Evolutionary conservation across 768 basidiomycete genomes (phyloP), one percentile per base, ranked within the genome.

Genomic region (Leccinellum luteum): DNA sequence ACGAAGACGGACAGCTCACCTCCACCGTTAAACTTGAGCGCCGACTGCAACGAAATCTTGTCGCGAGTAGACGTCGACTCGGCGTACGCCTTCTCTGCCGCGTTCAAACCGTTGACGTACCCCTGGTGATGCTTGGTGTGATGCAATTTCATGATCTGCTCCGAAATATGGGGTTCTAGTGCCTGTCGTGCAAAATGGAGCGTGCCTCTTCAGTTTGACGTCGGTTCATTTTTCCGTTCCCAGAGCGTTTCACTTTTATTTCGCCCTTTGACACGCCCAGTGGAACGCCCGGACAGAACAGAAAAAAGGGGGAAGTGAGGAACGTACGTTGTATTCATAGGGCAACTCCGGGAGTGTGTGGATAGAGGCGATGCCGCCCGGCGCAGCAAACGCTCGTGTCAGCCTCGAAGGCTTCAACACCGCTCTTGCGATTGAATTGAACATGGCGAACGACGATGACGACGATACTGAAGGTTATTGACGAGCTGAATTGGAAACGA

Each of bases 1-100:
- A 28, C 28, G 4, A 28, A 28, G 28, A 6, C 28, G 6, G 27
- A 4, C 13, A 3, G 64, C 79, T 15, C 52, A 84, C 93, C 92
- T 67, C 95, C 95, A n/a, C 95, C 95, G 73, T 97, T 96, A 76
- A 98, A 99, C 77, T 94, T 98, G 70, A 99, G 78, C 9, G 96
- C 94, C 14, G 89, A 77, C 73, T 98, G 96, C 17, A 98, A 82
- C 3, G 82, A 82, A 72, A 99, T 96, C 61, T 81, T 77, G 65
- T 89, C 86, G 69, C 86, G 87, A 54, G 85, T 80, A 38, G 89
- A 84, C 17, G 78, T 68, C 4, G 86, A 71, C 60, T 85, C 85
- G 28, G 81, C 76, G 68, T 91, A 92, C n/a, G 85, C 74, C 64
- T 91, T 89, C 70, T 96, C 93, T 3, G 96, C 94, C 6, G 91